phyloP scores from a whole-genome alignment of 352 stramenopile species.

The Elongisporangium undulatum region DNA sequence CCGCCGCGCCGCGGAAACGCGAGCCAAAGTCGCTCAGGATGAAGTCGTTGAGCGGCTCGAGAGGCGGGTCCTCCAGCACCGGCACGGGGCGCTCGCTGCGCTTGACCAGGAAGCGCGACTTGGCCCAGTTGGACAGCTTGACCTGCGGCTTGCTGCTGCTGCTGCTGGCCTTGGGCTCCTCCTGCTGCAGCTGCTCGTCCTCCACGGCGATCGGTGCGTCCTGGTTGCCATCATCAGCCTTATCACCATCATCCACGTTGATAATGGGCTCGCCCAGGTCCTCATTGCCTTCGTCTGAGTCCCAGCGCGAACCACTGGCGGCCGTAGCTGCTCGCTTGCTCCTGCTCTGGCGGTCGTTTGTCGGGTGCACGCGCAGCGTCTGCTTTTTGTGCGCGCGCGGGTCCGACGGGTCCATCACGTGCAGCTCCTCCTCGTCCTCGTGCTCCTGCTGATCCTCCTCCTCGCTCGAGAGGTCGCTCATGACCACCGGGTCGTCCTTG shows the following conservation, averaged over 20 bases:
- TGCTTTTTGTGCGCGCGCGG: slow-evolving; percentile 50
- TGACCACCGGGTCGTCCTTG: slow-evolving; percentile 23
- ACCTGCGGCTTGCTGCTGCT: slow-evolving; percentile 10
- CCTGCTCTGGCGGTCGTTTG: slow-evolving; percentile 20
- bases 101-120: slow-evolving; percentile 61
- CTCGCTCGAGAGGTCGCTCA: slow-evolving; percentile 16
- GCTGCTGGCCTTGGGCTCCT: background rate
- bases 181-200: slow-evolving; percentile 4
- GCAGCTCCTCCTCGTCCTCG: slow-evolving; percentile 41
- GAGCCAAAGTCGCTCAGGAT: slow-evolving; percentile 82
- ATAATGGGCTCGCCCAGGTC: slow-evolving; percentile 45
- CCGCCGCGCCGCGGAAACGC: slow-evolving; percentile 46
- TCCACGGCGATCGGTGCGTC: slow-evolving; percentile 6
- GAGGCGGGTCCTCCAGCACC: slow-evolving; percentile 48
- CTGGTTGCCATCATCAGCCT: slow-evolving; percentile 10
- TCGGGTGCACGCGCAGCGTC: slow-evolving; percentile 25
- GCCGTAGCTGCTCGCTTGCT: slow-evolving; percentile 2
- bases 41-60: slow-evolving; percentile 82
- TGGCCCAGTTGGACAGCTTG: slow-evolving; percentile 71
- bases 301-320: slow-evolving; percentile 44
- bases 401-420: slow-evolving; percentile 78
- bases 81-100: slow-evolving; percentile 45
- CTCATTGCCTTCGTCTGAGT: slow-evolving; percentile 30
- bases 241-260: slow-evolving; percentile 14
- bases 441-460: slow-evolving; percentile 24